phyloP scores from a whole-genome alignment of 805 yeast species.

The Blastobotrys muscicola region DNA sequence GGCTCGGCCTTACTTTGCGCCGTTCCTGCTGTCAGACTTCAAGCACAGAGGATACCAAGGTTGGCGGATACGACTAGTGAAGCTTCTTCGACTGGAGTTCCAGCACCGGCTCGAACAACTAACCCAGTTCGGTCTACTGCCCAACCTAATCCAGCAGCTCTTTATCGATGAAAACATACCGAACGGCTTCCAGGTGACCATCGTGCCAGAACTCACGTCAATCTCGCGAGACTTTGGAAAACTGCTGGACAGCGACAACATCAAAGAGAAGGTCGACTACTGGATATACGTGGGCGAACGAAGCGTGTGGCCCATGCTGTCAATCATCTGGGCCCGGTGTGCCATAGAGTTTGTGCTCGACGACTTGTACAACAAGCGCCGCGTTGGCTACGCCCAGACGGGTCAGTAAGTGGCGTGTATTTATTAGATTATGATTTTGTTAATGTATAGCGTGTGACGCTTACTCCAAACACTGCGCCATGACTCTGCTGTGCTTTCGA shows the following conservation, averaged over 20 bases:
- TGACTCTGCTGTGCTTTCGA: too few species aligned
- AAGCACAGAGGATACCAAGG: slow-evolving; percentile 45
- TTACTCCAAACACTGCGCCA: too few species aligned
- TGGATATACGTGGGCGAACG: slow-evolving; percentile 89
- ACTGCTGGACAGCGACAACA: slow-evolving; percentile 66
- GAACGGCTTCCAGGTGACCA: slow-evolving; percentile 72
- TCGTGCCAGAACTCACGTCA: slow-evolving; percentile 78
- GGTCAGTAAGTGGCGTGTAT: too few species aligned
- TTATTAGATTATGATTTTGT: too few species aligned
- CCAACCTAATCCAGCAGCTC: slow-evolving; percentile 59
- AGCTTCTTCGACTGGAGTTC: slow-evolving; percentile 62
- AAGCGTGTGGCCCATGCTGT: slow-evolving; percentile 86
- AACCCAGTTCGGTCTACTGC: slow-evolving; percentile 67
- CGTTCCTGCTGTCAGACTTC: slow-evolving; percentile 72
- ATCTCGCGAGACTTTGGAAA: slow-evolving; percentile 62
- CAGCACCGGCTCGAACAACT: slow-evolving; percentile 76
- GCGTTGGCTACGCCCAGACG: too few species aligned
- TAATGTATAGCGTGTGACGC: too few species aligned
- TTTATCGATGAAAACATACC: slow-evolving; percentile 86
- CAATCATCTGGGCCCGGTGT: slow-evolving; percentile 78
- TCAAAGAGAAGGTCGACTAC: slow-evolving; percentile 65
- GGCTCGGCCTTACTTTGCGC: slow-evolving; percentile 91
- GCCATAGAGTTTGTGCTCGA: slow-evolving; percentile 84
- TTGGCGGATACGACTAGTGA: slow-evolving; percentile 36
- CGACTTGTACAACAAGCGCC: slow-evolving; percentile 42